These are phyloP conservation scores for Acacia concinna DNA, from an alignment of 331 rosid species.

Conservation along the genomic window DNA sequence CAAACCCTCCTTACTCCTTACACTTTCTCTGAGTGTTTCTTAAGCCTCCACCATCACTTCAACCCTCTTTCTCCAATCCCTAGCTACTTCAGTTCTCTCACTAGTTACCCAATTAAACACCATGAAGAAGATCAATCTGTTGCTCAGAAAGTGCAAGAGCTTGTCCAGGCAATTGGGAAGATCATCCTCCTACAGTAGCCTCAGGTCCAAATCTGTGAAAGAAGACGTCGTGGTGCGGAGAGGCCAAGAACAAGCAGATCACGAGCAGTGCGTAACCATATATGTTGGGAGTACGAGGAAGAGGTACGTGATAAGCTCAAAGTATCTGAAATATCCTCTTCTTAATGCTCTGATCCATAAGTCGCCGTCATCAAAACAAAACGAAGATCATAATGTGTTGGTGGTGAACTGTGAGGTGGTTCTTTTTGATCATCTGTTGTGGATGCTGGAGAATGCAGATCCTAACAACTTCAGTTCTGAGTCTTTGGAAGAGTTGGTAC, in stretches of 20 bases:
- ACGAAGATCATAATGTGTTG: constrained; percentile 30
- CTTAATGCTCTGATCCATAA: constrained; percentile 68
- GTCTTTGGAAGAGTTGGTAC: constrained; percentile 74
- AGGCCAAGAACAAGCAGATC: constrained; percentile 34
- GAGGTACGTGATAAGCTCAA: constrained; percentile 65
- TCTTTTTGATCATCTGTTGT: constrained; percentile 75
- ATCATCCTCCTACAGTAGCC: constrained; percentile 70
- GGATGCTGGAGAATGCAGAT: constrained; percentile 85
- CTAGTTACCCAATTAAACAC: neutral
- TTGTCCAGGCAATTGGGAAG: constrained; percentile 80
- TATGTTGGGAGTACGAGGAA: constrained; percentile 85
- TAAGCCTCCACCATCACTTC: constrained; percentile 28
- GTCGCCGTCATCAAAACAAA: constrained; percentile 28
- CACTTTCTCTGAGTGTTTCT: constrained; percentile 45
- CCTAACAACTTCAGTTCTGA: constrained; percentile 61
- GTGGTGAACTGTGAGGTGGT: constrained; percentile 84
- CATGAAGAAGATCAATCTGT: constrained; percentile 75
- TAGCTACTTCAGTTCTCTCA: too few relatives aligned
- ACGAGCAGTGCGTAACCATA: constrained; percentile 38
- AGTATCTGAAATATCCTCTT: constrained; percentile 70
- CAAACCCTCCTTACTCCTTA: constrained; percentile 28
- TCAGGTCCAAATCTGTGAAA: constrained; percentile 72
- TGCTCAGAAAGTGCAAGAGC: constrained; percentile 87
- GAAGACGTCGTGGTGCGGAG: constrained; percentile 43
- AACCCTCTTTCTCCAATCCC: neutral